phyloP scores from a whole-genome alignment of 2,329 filamentous ascomycete genomes.

The Rutstroemia sp. region DNA sequence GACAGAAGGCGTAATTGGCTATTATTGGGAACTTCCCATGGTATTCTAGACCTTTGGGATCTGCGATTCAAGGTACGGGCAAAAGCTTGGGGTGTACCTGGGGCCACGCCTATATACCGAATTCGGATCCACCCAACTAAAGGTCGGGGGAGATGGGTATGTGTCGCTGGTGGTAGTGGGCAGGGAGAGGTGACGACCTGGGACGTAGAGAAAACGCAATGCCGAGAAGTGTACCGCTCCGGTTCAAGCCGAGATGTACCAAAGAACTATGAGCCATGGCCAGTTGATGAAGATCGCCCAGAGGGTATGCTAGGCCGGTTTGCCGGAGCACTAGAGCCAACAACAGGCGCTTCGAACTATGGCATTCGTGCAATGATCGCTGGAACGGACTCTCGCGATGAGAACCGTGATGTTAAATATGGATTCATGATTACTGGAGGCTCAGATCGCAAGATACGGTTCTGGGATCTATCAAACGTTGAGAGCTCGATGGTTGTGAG shows the following conservation, averaged over 20 bases:
- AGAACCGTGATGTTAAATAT: conserved; percentile 65
- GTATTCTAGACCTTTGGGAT: conserved; percentile 91
- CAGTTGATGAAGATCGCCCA: conserved; percentile 81
- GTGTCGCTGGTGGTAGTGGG: conserved; percentile 79
- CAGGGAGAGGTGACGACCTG: conserved; percentile 89
- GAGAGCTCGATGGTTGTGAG: conserved; percentile 77
- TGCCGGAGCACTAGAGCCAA: conserved; percentile 63
- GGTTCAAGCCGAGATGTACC: conserved; percentile 52
- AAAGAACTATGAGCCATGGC: conserved; percentile 73
- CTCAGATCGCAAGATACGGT: conserved; percentile 83
- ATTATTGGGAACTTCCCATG: conserved; percentile 83
- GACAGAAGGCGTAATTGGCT: conserved; percentile 86
- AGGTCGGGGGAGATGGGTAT: conserved; percentile 76
- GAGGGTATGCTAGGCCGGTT: conserved; percentile 85
- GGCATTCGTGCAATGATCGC: conserved; percentile 71
- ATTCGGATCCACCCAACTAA: conserved; percentile 72
- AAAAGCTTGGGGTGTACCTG: conserved; percentile 81
- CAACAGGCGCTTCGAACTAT: conserved; percentile 40
- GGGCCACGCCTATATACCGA: conserved; percentile 71
- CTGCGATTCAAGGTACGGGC: conserved; percentile 86
- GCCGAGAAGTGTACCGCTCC: conserved; percentile 77
- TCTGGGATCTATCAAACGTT: conserved; percentile 79
- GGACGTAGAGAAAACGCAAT: conserved; percentile 87
- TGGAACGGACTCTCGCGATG: conserved; percentile 62
- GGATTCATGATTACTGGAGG: conserved; percentile 84